Evolutionary conservation across 2,329 filamentous ascomycete genomes (phyloP).

Genomic region (Scedosporium boydii): DNA sequence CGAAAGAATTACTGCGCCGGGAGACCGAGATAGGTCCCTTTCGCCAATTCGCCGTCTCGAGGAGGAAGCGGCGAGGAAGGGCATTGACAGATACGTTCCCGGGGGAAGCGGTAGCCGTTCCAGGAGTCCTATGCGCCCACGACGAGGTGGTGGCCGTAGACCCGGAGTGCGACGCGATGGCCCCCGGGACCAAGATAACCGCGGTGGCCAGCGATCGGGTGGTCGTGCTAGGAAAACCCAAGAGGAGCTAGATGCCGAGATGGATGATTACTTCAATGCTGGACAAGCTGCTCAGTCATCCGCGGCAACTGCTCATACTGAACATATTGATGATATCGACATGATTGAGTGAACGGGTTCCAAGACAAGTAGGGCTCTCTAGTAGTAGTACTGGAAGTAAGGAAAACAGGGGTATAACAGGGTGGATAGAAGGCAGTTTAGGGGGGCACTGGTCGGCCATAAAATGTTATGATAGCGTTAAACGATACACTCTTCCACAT

Average conservation of each 20-base stretch:
- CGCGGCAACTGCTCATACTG: slow-evolving; percentile 12
- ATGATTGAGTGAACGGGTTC: slow-evolving; percentile 56
- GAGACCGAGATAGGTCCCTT: slow-evolving; percentile 52
- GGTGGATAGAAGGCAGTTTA: not conserved
- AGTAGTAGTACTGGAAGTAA: too few relatives aligned
- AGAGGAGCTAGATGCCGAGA: slow-evolving; percentile 90
- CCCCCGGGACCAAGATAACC: slow-evolving; percentile 15
- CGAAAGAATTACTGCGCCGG: slow-evolving; percentile 49
- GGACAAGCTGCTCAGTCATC: slow-evolving; percentile 14
- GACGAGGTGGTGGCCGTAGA: slow-evolving; percentile 38
- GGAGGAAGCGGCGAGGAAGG: slow-evolving; percentile 52
- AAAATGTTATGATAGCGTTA: slow-evolving; percentile 2
- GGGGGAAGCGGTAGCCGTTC: slow-evolving; percentile 40
- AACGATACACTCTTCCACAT: not conserved
- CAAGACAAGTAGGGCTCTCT: too few relatives aligned
- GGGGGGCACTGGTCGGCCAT: not conserved
- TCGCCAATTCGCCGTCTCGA: slow-evolving; percentile 38
- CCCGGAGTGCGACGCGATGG: slow-evolving; percentile 38
- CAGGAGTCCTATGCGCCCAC: slow-evolving; percentile 49
- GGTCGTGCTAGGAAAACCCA: slow-evolving; percentile 73
- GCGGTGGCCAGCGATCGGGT: slow-evolving; percentile 29
- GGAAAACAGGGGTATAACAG: not conserved
- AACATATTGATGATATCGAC: slow-evolving; percentile 49
- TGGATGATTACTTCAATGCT: slow-evolving; percentile 81
- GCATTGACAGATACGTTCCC: slow-evolving; percentile 74